Percentiles rank a stretch among this genome's conserved stretches.
These are phyloP conservation scores for Dothistroma septosporum DNA, from an alignment of 2,329 filamentous ascomycete genomes.

Conservation along the genomic window DNA sequence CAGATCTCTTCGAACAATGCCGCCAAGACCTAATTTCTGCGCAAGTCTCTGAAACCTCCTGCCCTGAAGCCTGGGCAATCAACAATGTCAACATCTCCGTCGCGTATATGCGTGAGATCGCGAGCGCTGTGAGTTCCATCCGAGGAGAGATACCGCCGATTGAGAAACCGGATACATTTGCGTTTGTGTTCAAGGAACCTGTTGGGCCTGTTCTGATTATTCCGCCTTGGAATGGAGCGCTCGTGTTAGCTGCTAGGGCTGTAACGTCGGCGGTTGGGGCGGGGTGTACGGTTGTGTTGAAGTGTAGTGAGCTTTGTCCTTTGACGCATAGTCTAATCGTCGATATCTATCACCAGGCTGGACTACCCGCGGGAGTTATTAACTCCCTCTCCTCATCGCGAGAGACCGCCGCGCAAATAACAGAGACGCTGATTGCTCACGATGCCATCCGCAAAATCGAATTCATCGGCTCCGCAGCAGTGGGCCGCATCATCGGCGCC, in stretches of 20 bases:
- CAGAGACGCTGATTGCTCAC: slow-evolving; percentile 38
- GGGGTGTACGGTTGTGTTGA: slow-evolving; percentile 26
- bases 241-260: slow-evolving; percentile 22
- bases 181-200: slow-evolving; percentile 5
- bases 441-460: slow-evolving; percentile 41
- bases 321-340: slow-evolving; percentile 27
- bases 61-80: slow-evolving; percentile 38
- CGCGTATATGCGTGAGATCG: slow-evolving; percentile 31
- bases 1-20: slow-evolving; percentile 29
- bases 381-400: slow-evolving; percentile 38
- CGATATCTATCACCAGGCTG: slow-evolving; percentile 40
- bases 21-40: slow-evolving; percentile 24
- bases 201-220: slow-evolving; percentile 6
- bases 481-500: slow-evolving; percentile 41
- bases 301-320: slow-evolving; percentile 24
- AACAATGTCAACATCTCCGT: slow-evolving; percentile 33
- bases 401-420: slow-evolving; percentile 35
- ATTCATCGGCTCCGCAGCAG: slow-evolving; percentile 43
- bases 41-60: slow-evolving; percentile 33
- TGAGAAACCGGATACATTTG: slow-evolving; percentile 1
- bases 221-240: slow-evolving; percentile 25
- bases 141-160: neutral
- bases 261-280: slow-evolving; percentile 23
- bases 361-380: slow-evolving; percentile 41
- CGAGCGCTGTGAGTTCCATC: slow-evolving; percentile 11